Evolutionary conservation across 345 rosid species (phyloP).

Genomic region (Rhodamnia rubescens): DNA sequence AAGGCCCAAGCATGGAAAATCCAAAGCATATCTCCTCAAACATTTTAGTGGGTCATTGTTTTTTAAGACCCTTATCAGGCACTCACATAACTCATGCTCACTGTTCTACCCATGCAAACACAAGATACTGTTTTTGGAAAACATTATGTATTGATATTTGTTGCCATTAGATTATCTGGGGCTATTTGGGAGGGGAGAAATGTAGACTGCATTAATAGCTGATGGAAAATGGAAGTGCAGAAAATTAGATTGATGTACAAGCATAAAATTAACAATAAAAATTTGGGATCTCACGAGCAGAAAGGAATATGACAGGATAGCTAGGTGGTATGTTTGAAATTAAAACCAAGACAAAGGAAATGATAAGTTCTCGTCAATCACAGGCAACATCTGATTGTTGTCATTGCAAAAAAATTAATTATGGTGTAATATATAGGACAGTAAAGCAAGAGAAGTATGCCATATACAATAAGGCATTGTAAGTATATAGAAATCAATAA

Average conservation of each 20-base stretch:
- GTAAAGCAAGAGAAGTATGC: not conserved
- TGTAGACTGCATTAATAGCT: not conserved
- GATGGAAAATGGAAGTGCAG: not conserved
- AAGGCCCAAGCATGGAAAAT: not conserved
- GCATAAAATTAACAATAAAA: not conserved
- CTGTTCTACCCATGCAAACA: not conserved
- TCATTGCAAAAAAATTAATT: not conserved
- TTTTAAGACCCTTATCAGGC: not conserved
- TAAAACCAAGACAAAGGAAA: not conserved
- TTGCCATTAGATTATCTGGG: not conserved
- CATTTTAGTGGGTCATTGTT: not conserved
- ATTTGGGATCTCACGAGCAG: not conserved
- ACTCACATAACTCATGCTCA: not conserved
- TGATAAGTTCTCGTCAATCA: not conserved
- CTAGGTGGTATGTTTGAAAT: not conserved
- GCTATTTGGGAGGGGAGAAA: not conserved
- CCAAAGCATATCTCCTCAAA: not conserved
- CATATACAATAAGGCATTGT: not conserved
- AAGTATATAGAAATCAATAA: not conserved
- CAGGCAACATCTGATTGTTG: not conserved
- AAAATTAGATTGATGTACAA: not conserved
- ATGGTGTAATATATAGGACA: not conserved
- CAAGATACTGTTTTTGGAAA: not conserved
- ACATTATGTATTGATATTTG: not conserved
- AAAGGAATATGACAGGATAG: not conserved